These are phyloP conservation scores for Coemansia sp. DNA, from an alignment of 192 early-diverging fungal genomes.

Conservation along the genomic window DNA sequence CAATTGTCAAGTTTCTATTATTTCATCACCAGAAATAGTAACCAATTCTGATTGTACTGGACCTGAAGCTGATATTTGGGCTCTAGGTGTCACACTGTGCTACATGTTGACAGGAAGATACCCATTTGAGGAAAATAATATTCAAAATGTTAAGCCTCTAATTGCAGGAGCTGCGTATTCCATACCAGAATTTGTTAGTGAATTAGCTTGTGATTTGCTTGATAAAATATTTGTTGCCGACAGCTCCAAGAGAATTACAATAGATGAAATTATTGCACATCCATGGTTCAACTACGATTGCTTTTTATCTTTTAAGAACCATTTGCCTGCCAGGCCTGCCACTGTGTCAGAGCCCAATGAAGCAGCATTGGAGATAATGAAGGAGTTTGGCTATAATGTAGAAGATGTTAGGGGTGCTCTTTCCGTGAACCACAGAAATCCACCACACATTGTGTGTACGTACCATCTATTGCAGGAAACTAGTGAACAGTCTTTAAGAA, in stretches of 20 bases:
- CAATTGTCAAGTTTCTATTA: background rate
- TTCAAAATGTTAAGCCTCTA: slow-evolving; percentile 75
- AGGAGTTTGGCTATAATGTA: too few relatives aligned
- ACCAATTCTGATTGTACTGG: background rate
- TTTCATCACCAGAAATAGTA: slow-evolving; percentile 1
- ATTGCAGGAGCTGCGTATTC: slow-evolving; percentile 76
- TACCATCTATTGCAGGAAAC: too few relatives aligned
- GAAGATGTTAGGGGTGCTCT: too few relatives aligned
- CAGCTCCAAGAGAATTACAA: slow-evolving; percentile 61
- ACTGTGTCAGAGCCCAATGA: too few relatives aligned
- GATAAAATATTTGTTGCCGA: slow-evolving; percentile 68
- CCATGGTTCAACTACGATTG: slow-evolving; percentile 73
- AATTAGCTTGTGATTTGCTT: slow-evolving; percentile 60
- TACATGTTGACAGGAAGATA: background rate
- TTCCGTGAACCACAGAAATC: too few relatives aligned
- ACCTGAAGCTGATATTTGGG: slow-evolving; percentile 5
- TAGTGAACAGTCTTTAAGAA: too few relatives aligned
- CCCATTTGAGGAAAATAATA: slow-evolving; percentile 49
- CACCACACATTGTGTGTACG: too few relatives aligned
- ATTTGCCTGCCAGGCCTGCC: too few relatives aligned
- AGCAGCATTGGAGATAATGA: too few relatives aligned
- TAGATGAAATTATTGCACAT: slow-evolving; percentile 66
- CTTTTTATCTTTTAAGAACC: too few relatives aligned
- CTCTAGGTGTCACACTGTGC: background rate
- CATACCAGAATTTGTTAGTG: slow-evolving; percentile 60